Conservation (phyloP, 2,329 filamentous ascomycete genomes). For the Colletotrichum melonis region DNA sequence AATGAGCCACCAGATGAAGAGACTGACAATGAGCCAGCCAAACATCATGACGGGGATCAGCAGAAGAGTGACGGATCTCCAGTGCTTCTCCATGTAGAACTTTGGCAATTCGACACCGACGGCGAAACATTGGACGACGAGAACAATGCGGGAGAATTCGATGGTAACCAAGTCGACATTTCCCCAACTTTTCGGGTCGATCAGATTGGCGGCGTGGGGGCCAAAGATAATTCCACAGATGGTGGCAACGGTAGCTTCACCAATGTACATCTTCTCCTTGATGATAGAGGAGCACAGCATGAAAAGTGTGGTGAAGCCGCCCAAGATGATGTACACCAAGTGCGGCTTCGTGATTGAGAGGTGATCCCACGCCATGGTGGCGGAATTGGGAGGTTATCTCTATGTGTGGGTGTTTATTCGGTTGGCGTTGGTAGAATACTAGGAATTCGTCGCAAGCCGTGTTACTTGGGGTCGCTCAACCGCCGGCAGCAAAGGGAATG, state of each 20-base stretch:
- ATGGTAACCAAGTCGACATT: conserved; percentile 88
- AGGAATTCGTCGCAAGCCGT: not conserved
- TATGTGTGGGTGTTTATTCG: not conserved
- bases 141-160: conserved; percentile 88
- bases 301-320: conserved; percentile 96
- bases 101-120: conserved; percentile 91
- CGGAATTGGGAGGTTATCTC: conserved; percentile 17
- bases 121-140: conserved; percentile 93
- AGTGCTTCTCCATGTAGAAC: conserved; percentile 98
- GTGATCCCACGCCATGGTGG: conserved; percentile 80
- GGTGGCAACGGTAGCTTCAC: conserved; percentile 94
- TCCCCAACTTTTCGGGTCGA: conserved; percentile 82
- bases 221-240: conserved; percentile 90
- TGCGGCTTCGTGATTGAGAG: conserved; percentile 92
- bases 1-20: conserved; percentile 95
- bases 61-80: conserved; percentile 89
- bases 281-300: conserved; percentile 99
- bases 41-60: conserved; percentile 97
- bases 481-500: conserved; percentile 30
- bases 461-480: conserved; percentile 26
- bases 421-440: not conserved
- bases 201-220: conserved; percentile 83
- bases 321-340: conserved; percentile 97
- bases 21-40: conserved; percentile 91
- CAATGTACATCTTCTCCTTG: conserved; percentile 98